A percentile compares a stretch with the other conserved stretches of the same genome.
Conservation (phyloP, 768 basidiomycete species). For the Tulasnella sp. region DNA sequence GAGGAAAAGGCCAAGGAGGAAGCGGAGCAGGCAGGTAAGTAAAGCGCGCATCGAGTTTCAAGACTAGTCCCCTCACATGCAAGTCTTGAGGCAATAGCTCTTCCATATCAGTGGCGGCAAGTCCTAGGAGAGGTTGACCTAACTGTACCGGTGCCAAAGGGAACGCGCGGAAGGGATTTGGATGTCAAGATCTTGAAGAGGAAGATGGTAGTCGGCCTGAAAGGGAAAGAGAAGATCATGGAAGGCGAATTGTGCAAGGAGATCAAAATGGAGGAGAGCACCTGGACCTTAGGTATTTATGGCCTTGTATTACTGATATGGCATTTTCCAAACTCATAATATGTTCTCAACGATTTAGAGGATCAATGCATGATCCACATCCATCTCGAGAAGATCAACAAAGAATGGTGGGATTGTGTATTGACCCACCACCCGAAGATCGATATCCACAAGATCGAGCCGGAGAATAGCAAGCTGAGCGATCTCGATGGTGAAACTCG, state of each 20-base stretch:
- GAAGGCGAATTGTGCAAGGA: conserved; percentile 88
- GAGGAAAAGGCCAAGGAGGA: conserved; percentile 57
- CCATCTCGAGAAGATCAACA: conserved; percentile 78
- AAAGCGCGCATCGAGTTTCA: not conserved
- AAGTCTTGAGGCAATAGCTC: conserved; percentile 35
- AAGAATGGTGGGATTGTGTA: conserved; percentile 97
- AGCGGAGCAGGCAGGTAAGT: conserved; percentile 75
- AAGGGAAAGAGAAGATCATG: conserved; percentile 75
- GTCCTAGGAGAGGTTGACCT: conserved; percentile 81
- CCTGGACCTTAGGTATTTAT: conserved; percentile 81
- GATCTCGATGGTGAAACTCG: conserved; percentile 94
- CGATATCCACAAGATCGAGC: conserved; percentile 91
- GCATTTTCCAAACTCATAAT: not conserved
- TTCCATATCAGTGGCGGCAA: conserved; percentile 90
- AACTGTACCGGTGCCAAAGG: conserved; percentile 71
- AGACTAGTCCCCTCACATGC: not conserved
- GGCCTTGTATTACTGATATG: conserved; percentile 10
- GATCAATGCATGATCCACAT: conserved; percentile 63
- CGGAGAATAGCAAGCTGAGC: conserved; percentile 88
- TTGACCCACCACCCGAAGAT: conserved; percentile 92
- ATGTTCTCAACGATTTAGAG: conserved; percentile 37
- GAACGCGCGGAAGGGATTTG: conserved; percentile 73
- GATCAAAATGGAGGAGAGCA: conserved; percentile 92
- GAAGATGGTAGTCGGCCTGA: conserved; percentile 72
- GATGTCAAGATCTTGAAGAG: conserved; percentile 66